Evolutionary conservation across 2,329 filamentous ascomycete genomes (phyloP), one percentile per base, ranked within the genome.

Genomic region (Hypoxylon sp.): DNA sequence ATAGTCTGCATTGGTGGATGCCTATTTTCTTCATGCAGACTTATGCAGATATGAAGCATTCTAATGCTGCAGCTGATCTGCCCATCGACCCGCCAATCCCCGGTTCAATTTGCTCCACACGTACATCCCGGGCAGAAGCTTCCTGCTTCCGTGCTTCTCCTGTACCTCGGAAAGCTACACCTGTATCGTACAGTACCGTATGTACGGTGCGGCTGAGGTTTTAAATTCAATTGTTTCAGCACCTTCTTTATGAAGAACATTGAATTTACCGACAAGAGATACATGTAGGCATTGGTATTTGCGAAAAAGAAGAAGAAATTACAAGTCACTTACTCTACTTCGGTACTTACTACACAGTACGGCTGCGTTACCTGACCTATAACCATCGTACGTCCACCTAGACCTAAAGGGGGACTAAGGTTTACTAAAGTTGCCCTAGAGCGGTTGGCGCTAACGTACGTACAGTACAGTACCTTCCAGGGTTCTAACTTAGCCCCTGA

Each of bases 401-500:
- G 44, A 50, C 42, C 59, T 11, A 46, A 62, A 62, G 21, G 17
- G 54, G 54, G 27, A 27, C 42, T 55, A 32, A 47, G 32, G 48
- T 59, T 48, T 57, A 50, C 54, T 53, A 48, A 48, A 39, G 15
- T 29, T 27, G 24, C 53, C 53, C 37, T 46, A 55, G 54, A 52
- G 50, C 59, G 37, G 50, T 65, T 42, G 39, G 52, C 67, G 57
- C 67, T 70, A 69, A 55, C 48, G 51, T 59, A 53, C 42, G 54
- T 59, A 55, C 27, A 58, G 50, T 42, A 56, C 32, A 48, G 51
- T 66, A 66, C 42, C 15, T 47, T 29, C 11, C 19, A 35, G 19
- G 27, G 48, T 51, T 52, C 54, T 56, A 63, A 56, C 47, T 59
- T 55, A 63, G 44, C 61, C 62, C 67, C 65, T 68, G 61, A 60